A percentile compares a stretch with the other conserved stretches of the same genome.
phyloP scores from a whole-genome alignment of 2,329 filamentous ascomycete genomes.

The Aspergillus intermedius region DNA sequence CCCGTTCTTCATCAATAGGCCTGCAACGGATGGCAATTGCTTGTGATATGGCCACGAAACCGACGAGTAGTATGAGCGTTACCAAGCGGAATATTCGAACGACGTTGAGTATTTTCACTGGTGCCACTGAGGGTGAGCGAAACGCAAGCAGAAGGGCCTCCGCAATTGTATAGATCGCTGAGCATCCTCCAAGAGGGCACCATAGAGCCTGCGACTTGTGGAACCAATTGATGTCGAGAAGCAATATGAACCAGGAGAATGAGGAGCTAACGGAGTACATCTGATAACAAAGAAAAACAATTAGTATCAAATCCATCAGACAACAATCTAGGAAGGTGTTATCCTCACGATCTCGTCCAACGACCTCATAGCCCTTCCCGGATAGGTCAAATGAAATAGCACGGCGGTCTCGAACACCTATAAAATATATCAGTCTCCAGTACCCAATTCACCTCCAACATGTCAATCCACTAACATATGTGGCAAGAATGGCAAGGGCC shows the following conservation, averaged over 20 bases:
- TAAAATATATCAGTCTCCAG: neutral
- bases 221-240: conserved; percentile 41
- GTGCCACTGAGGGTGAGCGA: conserved; percentile 22
- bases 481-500: conserved; percentile 27
- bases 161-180: conserved; percentile 52
- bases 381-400: conserved; percentile 8
- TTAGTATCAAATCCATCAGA: neutral
- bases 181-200: conserved; percentile 60
- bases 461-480: conserved; percentile 32
- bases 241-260: conserved; percentile 57
- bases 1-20: conserved; percentile 13
- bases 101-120: conserved; percentile 7
- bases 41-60: conserved; percentile 6
- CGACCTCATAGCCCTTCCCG: neutral
- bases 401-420: conserved; percentile 11
- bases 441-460: neutral
- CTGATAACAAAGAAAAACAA: conserved; percentile 15
- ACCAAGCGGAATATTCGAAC: conserved; percentile 11
- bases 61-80: conserved; percentile 11
- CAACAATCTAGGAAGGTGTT: neutral
- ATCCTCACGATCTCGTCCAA: conserved; percentile 5
- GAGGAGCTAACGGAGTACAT: conserved; percentile 57
- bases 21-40: conserved; percentile 2
- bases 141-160: conserved; percentile 47
- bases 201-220: conserved; percentile 38